Base-by-base conservation (phyloP, 1,284 basidiomycete genomes). In the Ganoderma lucidum region DNA sequence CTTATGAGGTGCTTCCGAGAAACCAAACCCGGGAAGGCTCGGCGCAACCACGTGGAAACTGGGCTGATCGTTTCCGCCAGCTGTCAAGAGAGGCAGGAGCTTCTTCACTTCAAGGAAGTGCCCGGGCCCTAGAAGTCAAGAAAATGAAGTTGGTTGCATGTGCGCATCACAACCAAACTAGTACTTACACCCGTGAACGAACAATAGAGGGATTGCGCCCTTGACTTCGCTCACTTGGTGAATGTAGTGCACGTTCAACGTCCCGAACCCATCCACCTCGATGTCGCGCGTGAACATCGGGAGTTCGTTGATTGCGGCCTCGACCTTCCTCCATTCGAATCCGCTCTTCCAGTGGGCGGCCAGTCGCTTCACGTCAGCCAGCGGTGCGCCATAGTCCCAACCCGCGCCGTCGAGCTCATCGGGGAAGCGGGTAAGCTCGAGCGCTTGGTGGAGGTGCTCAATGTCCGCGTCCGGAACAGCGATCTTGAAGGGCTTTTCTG, bases 1-100 rank as follows among this genome's bases (percentile, higher is more conserved):
- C 64, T 80, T 80, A n/a, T 70, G 78, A 8, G 79, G 76, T 6
- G 76, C 85, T 51, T 87, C 83, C 0, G 87, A 88, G 75, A 88
- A 88, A 0, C 87, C 87, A 74, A 77, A 90, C 0, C 86, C 85
- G 5, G 89, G 88, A n/a, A 89, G 72, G 73, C 86, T 85, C 4
- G 84, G 71, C 0, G 85, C 84, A 0, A 90, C 86, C 28, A 90
- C 86, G 71, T 90, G 87, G 73, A 91, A 90, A 65, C 83, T 86
- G 1, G 88, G 88, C 56, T 85, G 80, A 4, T 85, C 81, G 5
- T 80, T 61, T 0, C 82, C 81, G 0, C 80, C 76, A 2, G 79
- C 75, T 0, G 81, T 81, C 65, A 90, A 78, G 1, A 88, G 72
- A 0, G 89, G 87, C 0, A 90, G 77, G 0, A 90, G 76, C 77